phyloP scores from a whole-genome alignment of 345 rosid genomes.

The Euphorbia peplus region DNA sequence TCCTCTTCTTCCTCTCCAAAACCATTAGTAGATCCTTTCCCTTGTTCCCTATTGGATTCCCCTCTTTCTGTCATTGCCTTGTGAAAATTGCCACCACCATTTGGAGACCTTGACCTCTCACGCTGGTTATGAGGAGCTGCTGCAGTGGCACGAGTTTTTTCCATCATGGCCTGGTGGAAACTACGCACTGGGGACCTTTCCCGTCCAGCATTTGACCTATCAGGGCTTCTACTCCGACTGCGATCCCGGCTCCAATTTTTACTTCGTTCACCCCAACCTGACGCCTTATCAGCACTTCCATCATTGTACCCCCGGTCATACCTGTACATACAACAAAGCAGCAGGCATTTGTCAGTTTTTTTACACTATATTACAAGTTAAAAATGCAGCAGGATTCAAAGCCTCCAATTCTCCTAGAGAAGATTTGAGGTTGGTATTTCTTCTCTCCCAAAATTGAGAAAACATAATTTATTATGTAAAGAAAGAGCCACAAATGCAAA shows the following conservation, averaged over 20 bases:
- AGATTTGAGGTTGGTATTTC: neutral
- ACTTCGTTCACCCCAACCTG: slow-evolving; percentile 39
- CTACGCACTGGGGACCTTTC: slow-evolving; percentile 48
- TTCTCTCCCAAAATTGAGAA: neutral
- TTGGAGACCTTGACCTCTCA: slow-evolving; percentile 31
- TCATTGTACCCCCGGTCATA: slow-evolving; percentile 23
- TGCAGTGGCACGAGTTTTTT: slow-evolving; percentile 26
- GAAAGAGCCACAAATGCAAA: neutral
- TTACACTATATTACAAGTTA: neutral
- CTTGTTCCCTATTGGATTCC: neutral
- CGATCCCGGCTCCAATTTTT: slow-evolving; percentile 32
- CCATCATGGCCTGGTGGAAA: slow-evolving; percentile 74
- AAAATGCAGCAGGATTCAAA: neutral
- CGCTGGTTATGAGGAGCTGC: slow-evolving; percentile 2
- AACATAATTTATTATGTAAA: neutral
- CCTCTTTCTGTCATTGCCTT: slow-evolving; percentile 12
- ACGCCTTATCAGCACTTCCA: slow-evolving; percentile 31
- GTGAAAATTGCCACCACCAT: slow-evolving; percentile 19
- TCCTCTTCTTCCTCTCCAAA: slow-evolving; percentile 40
- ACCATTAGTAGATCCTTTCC: slow-evolving; percentile 2
- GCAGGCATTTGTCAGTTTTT: neutral
- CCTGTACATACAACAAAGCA: slow-evolving; percentile 17
- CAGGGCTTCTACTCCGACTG: slow-evolving; percentile 57
- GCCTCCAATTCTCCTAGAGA: neutral
- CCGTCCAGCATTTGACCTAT: slow-evolving; percentile 33